These are phyloP conservation scores for Aspergillus fumigatiaffinis DNA, from an alignment of 2,329 filamentous ascomycete species.

Conservation along the genomic window DNA sequence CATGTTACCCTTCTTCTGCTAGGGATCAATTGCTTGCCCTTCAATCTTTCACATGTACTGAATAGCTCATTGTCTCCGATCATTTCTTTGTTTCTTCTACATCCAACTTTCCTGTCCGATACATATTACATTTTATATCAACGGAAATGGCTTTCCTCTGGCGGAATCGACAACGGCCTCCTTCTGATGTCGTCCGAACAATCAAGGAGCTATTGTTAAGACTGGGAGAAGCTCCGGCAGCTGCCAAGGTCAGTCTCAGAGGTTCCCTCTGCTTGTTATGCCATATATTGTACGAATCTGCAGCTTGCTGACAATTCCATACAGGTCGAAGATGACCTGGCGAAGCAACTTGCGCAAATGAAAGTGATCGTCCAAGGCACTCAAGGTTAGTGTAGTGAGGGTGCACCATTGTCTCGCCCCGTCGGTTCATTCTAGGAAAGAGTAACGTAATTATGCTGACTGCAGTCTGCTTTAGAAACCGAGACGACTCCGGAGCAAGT, in stretches of 20 bases:
- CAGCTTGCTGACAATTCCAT: constrained; percentile 10
- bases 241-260: constrained; percentile 49
- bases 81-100: not conserved
- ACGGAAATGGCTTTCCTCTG: constrained; percentile 65
- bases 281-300: not conserved
- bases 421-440: not conserved
- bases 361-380: constrained; percentile 91
- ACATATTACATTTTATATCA: constrained; percentile 9
- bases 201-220: constrained; percentile 62
- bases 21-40: constrained; percentile 1
- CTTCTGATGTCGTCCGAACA: constrained; percentile 58
- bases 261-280: not conserved
- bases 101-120: constrained; percentile 1
- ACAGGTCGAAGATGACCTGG: constrained; percentile 79
- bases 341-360: constrained; percentile 82
- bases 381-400: constrained; percentile 56
- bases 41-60: not conserved
- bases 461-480: constrained; percentile 56
- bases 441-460: constrained; percentile 5
- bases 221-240: constrained; percentile 55
- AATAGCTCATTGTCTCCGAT: not conserved
- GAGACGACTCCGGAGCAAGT: constrained; percentile 86
- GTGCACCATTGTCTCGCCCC: not conserved
- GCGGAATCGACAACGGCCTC: constrained; percentile 57
- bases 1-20: not conserved